Evolutionary conservation across 768 basidiomycete species (phyloP).

Genomic region (Neoboletus subvelutipes): DNA sequence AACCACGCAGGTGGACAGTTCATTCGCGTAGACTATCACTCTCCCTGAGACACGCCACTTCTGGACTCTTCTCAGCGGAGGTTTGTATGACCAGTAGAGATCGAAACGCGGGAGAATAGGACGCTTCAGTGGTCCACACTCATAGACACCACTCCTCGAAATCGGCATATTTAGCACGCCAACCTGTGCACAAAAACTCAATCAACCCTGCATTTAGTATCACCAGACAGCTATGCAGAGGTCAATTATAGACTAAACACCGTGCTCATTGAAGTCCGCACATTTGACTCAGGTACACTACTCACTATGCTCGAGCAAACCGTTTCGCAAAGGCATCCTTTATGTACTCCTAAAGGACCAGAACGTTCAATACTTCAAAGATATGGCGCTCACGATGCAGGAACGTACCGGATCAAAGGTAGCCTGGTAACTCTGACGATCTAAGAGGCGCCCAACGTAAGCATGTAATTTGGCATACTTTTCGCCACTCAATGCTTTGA

Average conservation of each 20-base stretch:
- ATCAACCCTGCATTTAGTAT: background rate
- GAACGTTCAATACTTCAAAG: background rate
- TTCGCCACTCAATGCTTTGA: slow-evolving; percentile 37
- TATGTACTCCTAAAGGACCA: slow-evolving; percentile 13
- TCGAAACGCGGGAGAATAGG: no score
- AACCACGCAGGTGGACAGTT: no score
- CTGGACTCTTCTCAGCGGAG: no score
- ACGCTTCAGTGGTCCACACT: no score
- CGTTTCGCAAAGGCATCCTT: background rate
- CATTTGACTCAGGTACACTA: background rate
- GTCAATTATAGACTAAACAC: background rate
- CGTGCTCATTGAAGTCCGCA: no score
- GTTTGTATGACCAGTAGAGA: no score
- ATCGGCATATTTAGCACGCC: background rate
- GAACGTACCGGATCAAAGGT: slow-evolving; percentile 55
- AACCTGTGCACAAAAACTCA: background rate
- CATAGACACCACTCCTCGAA: no score
- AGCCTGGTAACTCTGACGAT: slow-evolving; percentile 51
- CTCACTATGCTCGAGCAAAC: slow-evolving; percentile 7
- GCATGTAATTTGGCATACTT: slow-evolving; percentile 51
- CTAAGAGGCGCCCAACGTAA: slow-evolving; percentile 49
- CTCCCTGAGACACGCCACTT: no score
- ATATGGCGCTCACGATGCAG: no score
- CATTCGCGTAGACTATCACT: no score
- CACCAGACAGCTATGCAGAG: no score